Base-by-base conservation (phyloP, 2,329 filamentous ascomycete genomes). In the Fusarium musae region DNA sequence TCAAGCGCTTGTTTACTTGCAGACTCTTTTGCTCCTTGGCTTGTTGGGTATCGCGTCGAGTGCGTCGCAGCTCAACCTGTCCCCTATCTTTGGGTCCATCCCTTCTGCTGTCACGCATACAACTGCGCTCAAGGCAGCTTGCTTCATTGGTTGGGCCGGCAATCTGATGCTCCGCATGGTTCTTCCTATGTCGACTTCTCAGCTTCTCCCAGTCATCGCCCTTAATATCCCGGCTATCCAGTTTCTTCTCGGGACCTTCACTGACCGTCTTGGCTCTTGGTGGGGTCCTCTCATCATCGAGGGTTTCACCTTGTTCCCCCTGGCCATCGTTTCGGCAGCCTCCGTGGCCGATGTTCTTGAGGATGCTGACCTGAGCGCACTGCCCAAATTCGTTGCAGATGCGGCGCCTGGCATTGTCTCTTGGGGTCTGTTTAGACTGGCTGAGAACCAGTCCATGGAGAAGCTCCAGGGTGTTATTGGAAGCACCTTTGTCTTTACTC, bases 11-110 rank as follows among this genome's bases (percentile, higher is more conserved):
- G 73, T 86, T 66, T 87, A 87, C 68, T 75, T 81, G 39, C 72
- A 75, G 69, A 74, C 76, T 15, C 49, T 75, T 34, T 49, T 79
- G 37, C 73, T 84, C 23, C 73, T 84, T 16, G 66, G 59, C 40
- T 72, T 84, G 37, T 74, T 83, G 49, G 93, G 91, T 49, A 79
- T 91, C 46, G 90, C 88, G 68, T 91, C 92, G 52, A 90, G 91
- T 70, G 88, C 92, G 65, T 96, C 93, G 2, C 90, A 94, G 79
- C 86, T 95, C 70, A 91, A 89, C 43, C 86, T 98, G 39, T 93
- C 94, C 26, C 96, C 96, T 4, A 93, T 97, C 16, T 98, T 97
- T 82, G 96, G 96, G 59, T 91, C 92, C 21, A 93, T 97, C 42
- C 93, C 96, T 3, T 87, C 94, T 2, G 88, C 89, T 3, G 85